phyloP scores from a whole-genome alignment of 2,329 filamentous ascomycete species.

The Penicillium crustosum region DNA sequence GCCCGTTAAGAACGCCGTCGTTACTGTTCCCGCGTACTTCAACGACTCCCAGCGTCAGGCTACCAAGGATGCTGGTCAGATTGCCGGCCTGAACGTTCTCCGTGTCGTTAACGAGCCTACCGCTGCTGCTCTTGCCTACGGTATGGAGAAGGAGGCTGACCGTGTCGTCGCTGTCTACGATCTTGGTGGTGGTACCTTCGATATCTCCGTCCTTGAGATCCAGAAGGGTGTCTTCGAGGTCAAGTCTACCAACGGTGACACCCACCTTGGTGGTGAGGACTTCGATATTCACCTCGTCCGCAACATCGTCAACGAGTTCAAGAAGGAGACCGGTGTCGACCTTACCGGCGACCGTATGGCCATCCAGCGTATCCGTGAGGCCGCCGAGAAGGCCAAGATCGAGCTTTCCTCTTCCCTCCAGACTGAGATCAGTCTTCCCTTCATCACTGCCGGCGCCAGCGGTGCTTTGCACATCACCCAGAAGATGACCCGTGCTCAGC shows the following conservation, averaged over 20 bases:
- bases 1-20: conserved; percentile 90
- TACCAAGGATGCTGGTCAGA: conserved; percentile 97
- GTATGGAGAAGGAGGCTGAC: conserved; percentile 91
- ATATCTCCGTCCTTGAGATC: conserved; percentile 97
- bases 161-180: conserved; percentile 92
- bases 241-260: conserved; percentile 99
- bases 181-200: conserved; percentile 97
- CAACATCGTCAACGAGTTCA: conserved; percentile 91
- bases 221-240: conserved; percentile 98
- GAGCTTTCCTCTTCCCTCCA: conserved; percentile 92
- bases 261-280: conserved; percentile 96
- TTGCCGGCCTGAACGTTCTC: conserved; percentile 91
- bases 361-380: conserved; percentile 98
- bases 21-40: conserved; percentile 97
- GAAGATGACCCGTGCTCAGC: conserved; percentile 88
- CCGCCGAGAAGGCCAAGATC: conserved; percentile 99
- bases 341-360: conserved; percentile 93
- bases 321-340: conserved; percentile 91
- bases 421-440: conserved; percentile 97
- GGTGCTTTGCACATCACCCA: conserved; percentile 98
- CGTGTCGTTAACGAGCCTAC: conserved; percentile 98
- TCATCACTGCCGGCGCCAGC: conserved; percentile 94
- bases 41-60: conserved; percentile 98
- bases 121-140: conserved; percentile 91
- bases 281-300: conserved; percentile 95